Percentiles rank a stretch among this genome's conserved stretches.
These are phyloP conservation scores for Petrea volubilis DNA, from an alignment of 257 asterid genomes.

Conservation along the genomic window DNA sequence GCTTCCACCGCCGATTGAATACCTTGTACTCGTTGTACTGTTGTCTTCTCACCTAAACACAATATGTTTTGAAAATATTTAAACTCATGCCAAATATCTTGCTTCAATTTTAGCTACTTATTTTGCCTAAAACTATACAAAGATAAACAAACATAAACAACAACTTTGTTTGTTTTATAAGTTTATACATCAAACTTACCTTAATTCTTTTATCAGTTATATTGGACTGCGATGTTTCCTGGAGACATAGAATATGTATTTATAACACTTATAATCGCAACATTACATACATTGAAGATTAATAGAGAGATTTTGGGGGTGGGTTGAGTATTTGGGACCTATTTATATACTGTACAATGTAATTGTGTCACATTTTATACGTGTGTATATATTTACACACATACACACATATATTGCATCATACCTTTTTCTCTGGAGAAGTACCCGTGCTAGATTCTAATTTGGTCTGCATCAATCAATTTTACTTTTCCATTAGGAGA, in stretches of 20 bases:
- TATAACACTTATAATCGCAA: too few relatives aligned
- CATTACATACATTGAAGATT: too few relatives aligned
- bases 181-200: constrained; percentile 45
- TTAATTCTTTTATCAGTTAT: constrained; percentile 52
- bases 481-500: too few relatives aligned
- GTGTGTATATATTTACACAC: too few relatives aligned
- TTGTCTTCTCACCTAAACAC: constrained; percentile 85
- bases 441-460: neutral
- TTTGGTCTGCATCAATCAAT: constrained; percentile 15
- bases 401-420: too few relatives aligned
- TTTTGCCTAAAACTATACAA: neutral
- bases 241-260: constrained; percentile 29
- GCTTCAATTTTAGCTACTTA: too few relatives aligned
- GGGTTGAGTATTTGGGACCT: too few relatives aligned
- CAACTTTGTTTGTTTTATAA: too few relatives aligned
- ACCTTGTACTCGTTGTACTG: constrained; percentile 68
- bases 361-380: too few relatives aligned
- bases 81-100: neutral
- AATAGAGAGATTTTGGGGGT: too few relatives aligned
- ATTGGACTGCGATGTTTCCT: constrained; percentile 32
- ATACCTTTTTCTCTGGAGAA: constrained; percentile 17
- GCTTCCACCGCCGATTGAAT: constrained; percentile 70
- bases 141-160: neutral
- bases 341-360: too few relatives aligned
- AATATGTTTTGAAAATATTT: neutral